Base-by-base conservation (phyloP, 495 filamentous ascomycete species). In the Aspergillus asperescens region DNA sequence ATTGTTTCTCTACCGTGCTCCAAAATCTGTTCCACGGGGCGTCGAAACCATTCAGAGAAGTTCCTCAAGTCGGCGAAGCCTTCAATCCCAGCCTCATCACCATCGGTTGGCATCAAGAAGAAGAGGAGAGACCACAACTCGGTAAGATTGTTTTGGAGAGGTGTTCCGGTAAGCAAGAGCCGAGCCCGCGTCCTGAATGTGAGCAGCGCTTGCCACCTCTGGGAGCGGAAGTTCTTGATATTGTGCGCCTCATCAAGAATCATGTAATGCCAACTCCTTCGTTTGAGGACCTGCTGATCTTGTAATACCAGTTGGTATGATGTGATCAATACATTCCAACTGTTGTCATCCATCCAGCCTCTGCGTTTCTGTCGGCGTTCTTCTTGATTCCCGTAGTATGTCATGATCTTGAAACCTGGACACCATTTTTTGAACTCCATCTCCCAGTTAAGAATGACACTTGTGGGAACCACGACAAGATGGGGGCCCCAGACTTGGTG, bases 351-450 rank as follows among this genome's bases (percentile, higher is more conserved):
- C 54, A 78, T 86, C 93, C 94, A 97, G 18, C 92, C 91, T 59
- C 84, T 81, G 35, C 94, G 85, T 70, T 96, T 96, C 59, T 82
- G 77, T 65, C 87, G 89, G 16, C 94, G 86, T 72, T 97, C 92
- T 54, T 97, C 93, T 60, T 87, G 83, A 34, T 81, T 87, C 12
- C 94, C 94, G 64, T 97, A 97, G 73, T 99, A 99, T 2, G 90
- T 91, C 56, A 97, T 82, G 53, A 97, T 91, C 64, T 96, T 97
- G 78, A 99, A 99, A 2, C 94, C 94, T 10, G 94, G 94, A 43
- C 89, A 90, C 84, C 90, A 99, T 68, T 97, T 97, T 63, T 97
- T 97, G 77, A 99, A 99, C 68, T 99, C 94, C 86, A 96, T 96
- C 65, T 97, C 94, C 94, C 94, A 99, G 65, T 99, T 99, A 46